Percentiles rank a stretch among this genome's conserved stretches.
These are phyloP conservation scores for Xylariaceae sp. DNA, from an alignment of 2,329 filamentous ascomycete genomes.

Conservation along the genomic window DNA sequence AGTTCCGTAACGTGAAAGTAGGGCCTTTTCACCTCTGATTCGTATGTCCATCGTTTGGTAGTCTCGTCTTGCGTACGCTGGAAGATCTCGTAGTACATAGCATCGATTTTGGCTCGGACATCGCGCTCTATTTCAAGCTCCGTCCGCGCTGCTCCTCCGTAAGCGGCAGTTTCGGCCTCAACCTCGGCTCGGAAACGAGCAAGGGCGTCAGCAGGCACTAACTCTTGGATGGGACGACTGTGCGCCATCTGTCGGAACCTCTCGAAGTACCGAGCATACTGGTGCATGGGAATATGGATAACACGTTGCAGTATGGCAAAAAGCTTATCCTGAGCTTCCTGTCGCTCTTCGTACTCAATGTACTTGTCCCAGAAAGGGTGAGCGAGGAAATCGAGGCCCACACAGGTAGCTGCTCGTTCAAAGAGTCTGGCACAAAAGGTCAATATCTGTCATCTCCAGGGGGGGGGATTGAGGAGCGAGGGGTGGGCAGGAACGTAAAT, in stretches of 20 bases:
- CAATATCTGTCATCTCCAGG: constrained; percentile 24
- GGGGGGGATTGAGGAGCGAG: constrained; percentile 21
- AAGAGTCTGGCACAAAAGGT: constrained; percentile 65
- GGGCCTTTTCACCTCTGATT: constrained; percentile 88
- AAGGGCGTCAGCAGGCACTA: constrained; percentile 64
- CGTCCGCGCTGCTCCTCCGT: constrained; percentile 49
- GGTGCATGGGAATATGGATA: constrained; percentile 87
- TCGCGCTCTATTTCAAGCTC: constrained; percentile 80
- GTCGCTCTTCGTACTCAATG: constrained; percentile 89
- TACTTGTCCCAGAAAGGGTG: constrained; percentile 99
- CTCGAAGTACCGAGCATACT: constrained; percentile 93
- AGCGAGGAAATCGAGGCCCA: constrained; percentile 88
- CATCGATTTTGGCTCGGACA: constrained; percentile 72
- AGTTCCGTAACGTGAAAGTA: constrained; percentile 97
- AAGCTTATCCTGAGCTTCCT: constrained; percentile 77
- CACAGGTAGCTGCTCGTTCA: constrained; percentile 76
- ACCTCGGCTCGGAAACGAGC: constrained; percentile 66
- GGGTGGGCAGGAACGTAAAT: constrained; percentile 52
- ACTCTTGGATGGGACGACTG: constrained; percentile 63
- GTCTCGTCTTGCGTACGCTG: constrained; percentile 78
- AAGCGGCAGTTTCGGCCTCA: constrained; percentile 54
- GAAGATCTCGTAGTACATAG: constrained; percentile 75
- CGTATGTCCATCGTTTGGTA: constrained; percentile 88
- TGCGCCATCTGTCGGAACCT: constrained; percentile 75
- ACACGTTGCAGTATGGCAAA: constrained; percentile 78